phyloP scores from a whole-genome alignment of 352 stramenopile genomes.

The Phytophthora fragariaefolia region DNA sequence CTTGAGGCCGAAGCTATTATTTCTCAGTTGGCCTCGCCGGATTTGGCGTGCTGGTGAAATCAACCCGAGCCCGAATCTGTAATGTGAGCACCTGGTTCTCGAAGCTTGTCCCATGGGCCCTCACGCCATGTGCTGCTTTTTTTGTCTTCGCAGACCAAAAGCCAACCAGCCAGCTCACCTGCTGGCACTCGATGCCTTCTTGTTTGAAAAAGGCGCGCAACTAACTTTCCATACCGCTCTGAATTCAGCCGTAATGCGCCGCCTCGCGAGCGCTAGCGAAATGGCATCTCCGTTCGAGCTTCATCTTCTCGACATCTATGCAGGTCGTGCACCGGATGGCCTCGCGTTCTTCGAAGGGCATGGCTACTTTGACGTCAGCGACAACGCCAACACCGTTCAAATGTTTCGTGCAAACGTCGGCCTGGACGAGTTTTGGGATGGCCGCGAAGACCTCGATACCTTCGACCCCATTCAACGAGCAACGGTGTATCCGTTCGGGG shows the following conservation, averaged over 20 bases:
- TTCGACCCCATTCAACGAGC: slow-evolving; percentile 30
- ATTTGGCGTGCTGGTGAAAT: slow-evolving; percentile 11
- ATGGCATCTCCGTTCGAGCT: slow-evolving; percentile 57
- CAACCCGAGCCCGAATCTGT: slow-evolving; percentile 30
- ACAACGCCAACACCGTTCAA: slow-evolving; percentile 76
- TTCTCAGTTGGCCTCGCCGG: no score
- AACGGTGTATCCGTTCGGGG: slow-evolving; percentile 43
- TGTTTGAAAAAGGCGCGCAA: slow-evolving; percentile 34
- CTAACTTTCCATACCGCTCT: slow-evolving; percentile 19
- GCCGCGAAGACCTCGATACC: slow-evolving; percentile 45
- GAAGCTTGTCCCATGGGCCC: slow-evolving; percentile 9
- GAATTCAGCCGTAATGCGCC: slow-evolving; percentile 18
- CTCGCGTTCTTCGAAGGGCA: slow-evolving; percentile 76
- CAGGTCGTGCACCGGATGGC: slow-evolving; percentile 50
- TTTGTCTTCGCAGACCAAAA: slow-evolving; percentile 19
- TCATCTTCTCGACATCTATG: slow-evolving; percentile 70
- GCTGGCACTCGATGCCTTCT: slow-evolving; percentile 25
- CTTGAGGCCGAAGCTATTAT: no score
- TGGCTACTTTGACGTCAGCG: slow-evolving; percentile 78
- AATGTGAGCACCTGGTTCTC: slow-evolving; percentile 18
- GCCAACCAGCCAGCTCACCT: slow-evolving; percentile 10
- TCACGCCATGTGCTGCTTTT: slow-evolving; percentile 30
- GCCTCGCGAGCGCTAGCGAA: slow-evolving; percentile 16
- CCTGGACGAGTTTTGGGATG: slow-evolving; percentile 69
- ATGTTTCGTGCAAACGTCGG: slow-evolving; percentile 81